Conservation (phyloP, 2,329 filamentous ascomycete species). For the Ophiosphaerella narmari region DNA sequence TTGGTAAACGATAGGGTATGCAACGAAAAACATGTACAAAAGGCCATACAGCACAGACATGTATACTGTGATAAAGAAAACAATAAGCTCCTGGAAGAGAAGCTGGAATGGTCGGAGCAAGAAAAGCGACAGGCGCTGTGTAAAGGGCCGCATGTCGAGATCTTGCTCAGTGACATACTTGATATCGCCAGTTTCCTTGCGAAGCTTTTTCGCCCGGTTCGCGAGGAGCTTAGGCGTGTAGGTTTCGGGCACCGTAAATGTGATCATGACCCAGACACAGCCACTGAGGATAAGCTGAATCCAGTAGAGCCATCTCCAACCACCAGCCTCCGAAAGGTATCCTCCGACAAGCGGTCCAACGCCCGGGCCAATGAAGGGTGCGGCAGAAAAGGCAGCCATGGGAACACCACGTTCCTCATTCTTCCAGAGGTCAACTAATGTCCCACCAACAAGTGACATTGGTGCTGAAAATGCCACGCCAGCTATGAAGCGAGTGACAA, state of each 20-base stretch:
- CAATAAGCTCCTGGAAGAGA: conserved; percentile 81
- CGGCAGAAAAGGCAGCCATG: conserved; percentile 84
- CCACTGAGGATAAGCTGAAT: conserved; percentile 78
- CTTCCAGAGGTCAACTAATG: conserved; percentile 80
- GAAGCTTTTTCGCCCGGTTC: conserved; percentile 70
- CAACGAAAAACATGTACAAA: conserved; percentile 70
- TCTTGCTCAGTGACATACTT: conserved; percentile 80
- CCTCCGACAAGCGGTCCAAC: conserved; percentile 68
- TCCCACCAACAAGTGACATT: conserved; percentile 85
- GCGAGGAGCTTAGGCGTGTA: conserved; percentile 81
- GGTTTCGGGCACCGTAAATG: conserved; percentile 88
- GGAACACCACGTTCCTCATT: conserved; percentile 83
- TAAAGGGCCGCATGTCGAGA: conserved; percentile 71
- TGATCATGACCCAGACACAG: conserved; percentile 73
- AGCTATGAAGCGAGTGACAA: conserved; percentile 77
- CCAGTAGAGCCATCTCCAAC: conserved; percentile 88
- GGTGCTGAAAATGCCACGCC: conserved; percentile 84
- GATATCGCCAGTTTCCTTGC: conserved; percentile 68
- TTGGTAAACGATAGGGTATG: conserved; percentile 70
- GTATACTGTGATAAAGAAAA: conserved; percentile 81
- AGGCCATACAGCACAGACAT: conserved; percentile 81
- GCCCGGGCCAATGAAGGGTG: conserved; percentile 81
- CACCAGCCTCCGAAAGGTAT: conserved; percentile 69
- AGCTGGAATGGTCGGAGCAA: conserved; percentile 83
- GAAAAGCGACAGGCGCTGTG: conserved; percentile 73